Evolutionary conservation across 2,329 filamentous ascomycete genomes (phyloP), one percentile per base, ranked within the genome.

Genomic region (Beauveria scarabaeidicola): DNA sequence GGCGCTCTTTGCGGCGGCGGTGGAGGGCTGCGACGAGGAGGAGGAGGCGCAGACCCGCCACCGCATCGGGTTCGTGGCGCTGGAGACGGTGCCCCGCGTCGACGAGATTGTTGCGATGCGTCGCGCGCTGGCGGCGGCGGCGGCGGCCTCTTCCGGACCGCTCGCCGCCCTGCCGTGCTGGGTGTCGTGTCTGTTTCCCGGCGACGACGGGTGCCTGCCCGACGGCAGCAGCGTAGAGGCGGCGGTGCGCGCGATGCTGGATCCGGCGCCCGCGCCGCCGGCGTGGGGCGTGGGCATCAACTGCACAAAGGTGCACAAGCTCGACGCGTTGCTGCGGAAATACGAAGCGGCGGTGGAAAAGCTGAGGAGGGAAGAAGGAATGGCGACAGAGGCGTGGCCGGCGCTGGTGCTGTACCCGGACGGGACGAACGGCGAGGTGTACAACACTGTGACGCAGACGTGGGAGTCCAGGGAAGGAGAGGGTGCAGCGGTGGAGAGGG

Each of bases 261-360:
- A 70, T 40, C 66, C 63, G 0, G 21, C 32, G 15, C n/a, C 53
- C 59, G 1, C 23, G 68, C 5, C 1, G 65, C 63, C 5, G 62
- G 70, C 3, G 85, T 85, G 81, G 80, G 85, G 81, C 0, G 77
- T 89, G 25, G 86, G 86, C 1, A 79, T 89, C 66, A 89, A 89
- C 70, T 89, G 86, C 69, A 88, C 80, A 41, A 88, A 86, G 69
- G 78, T 89, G 38, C 76, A 79, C 53, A 85, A 87, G 68, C 74
- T 90, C 32, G 78, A 80, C 2, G 67, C 71, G 0, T 70, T 88
- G 17, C 71, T 90, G 19, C 71, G 69, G 19, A 74, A 79, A 52
- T 86, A 82, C 54, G 82, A 87, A 65, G 74, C 71, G 3, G 77
- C 74, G 9, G 68, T 85, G 17, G 61, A 62, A 10, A 63, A 61